Conservation (phyloP, 2,329 filamentous ascomycete genomes). For the Ceratocystis eucalypticola region DNA sequence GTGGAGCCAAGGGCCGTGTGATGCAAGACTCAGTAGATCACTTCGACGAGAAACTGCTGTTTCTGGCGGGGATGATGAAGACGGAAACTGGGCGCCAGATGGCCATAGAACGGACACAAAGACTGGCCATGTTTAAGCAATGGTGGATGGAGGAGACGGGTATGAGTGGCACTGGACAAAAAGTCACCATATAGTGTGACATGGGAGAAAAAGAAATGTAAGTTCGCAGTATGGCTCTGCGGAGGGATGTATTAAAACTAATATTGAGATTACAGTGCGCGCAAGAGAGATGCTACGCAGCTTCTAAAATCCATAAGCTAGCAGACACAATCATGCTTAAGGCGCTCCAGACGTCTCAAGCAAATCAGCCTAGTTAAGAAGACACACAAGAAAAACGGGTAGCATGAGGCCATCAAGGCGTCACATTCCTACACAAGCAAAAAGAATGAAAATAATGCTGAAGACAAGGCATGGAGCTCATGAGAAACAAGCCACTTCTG, state of each 20-base stretch:
- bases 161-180: too few species aligned
- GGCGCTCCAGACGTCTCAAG: not conserved
- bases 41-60: conserved; percentile 62
- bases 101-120: conserved; percentile 40
- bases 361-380: not conserved
- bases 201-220: too few species aligned
- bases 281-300: not conserved
- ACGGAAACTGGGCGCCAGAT: conserved; percentile 41
- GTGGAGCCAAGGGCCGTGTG: conserved; percentile 47
- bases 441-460: not conserved
- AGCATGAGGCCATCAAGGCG: not conserved
- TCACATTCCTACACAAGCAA: not conserved
- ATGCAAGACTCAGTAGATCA: conserved; percentile 57
- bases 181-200: too few species aligned
- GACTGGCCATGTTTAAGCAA: conserved; percentile 38
- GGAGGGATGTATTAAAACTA: conserved; percentile 4
- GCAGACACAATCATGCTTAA: too few species aligned
- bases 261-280: not conserved
- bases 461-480: not conserved
- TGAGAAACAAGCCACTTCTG: not conserved
- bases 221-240: too few species aligned
- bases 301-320: too few species aligned
- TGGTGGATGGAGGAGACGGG: conserved; percentile 46
- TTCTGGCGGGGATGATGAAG: conserved; percentile 52
- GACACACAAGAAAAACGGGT: not conserved